phyloP scores from a whole-genome alignment of 2,329 filamentous ascomycete genomes.

The Monilinia fructicola region DNA sequence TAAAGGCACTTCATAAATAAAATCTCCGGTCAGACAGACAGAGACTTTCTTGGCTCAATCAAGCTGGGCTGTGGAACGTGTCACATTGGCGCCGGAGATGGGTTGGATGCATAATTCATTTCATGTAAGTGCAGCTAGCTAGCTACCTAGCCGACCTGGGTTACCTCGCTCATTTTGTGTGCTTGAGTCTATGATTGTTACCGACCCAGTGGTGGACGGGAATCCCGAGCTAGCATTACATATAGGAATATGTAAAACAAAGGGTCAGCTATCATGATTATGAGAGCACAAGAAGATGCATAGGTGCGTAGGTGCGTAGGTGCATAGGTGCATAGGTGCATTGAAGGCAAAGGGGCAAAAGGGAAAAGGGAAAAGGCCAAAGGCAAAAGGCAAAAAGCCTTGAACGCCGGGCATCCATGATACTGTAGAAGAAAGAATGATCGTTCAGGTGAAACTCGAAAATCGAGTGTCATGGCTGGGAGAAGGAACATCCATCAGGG shows the following conservation, averaged over 20 bases:
- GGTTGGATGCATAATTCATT: neutral
- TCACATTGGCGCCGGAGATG: neutral
- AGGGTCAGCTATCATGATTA: neutral
- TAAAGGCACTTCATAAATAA: neutral
- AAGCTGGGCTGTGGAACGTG: neutral
- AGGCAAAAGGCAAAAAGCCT: neutral
- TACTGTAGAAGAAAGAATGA: neutral
- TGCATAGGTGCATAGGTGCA: too few relatives aligned
- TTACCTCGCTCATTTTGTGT: neutral
- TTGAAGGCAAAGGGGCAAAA: neutral
- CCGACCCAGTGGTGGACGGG: neutral
- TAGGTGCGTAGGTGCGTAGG: too few relatives aligned
- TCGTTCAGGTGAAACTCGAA: neutral
- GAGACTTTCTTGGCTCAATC: neutral
- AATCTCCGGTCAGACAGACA: neutral
- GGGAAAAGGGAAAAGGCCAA: too few relatives aligned
- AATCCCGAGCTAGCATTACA: neutral
- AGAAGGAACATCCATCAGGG: neutral
- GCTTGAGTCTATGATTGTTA: neutral
- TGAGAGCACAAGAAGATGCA: neutral
- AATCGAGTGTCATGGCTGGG: neutral
- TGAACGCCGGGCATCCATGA: neutral
- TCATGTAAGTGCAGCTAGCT: neutral
- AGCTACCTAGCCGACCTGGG: neutral
- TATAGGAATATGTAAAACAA: conserved; percentile 1